Conservation (phyloP, 164 flowering plant genomes). For the Magnolia sinica region DNA sequence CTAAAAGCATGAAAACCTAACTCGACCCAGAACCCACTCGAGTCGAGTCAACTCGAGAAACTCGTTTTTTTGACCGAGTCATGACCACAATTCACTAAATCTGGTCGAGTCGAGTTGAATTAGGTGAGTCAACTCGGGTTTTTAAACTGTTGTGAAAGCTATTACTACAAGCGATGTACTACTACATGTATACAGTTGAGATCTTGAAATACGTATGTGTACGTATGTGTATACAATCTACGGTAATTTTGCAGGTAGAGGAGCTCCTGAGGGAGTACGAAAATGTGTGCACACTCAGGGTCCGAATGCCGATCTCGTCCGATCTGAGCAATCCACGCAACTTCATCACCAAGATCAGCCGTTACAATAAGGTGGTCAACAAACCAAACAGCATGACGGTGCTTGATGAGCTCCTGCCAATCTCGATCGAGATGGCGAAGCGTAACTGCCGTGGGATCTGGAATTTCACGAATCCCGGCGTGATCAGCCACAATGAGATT, state of each 20-base stretch:
- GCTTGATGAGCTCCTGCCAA: slow-evolving; percentile 28
- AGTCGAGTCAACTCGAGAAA: no score
- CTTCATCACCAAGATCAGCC: slow-evolving; percentile 27
- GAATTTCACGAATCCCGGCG: slow-evolving; percentile 31
- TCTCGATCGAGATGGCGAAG: slow-evolving; percentile 33
- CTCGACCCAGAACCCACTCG: no score
- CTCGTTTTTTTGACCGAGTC: no score
- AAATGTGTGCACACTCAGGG: slow-evolving; percentile 31
- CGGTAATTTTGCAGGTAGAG: slow-evolving; percentile 18
- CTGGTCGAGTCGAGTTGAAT: no score
- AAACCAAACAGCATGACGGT: slow-evolving; percentile 29
- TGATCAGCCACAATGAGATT: slow-evolving; percentile 28
- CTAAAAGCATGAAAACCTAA: no score
- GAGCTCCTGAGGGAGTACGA: slow-evolving; percentile 26
- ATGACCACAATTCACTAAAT: no score
- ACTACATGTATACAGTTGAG: background rate
- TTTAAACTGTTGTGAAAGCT: background rate
- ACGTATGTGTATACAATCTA: background rate
- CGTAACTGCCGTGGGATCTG: slow-evolving; percentile 24
- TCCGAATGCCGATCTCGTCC: slow-evolving; percentile 31
- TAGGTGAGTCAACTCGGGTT: background rate
- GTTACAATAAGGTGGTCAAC: slow-evolving; percentile 25
- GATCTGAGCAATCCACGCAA: slow-evolving; percentile 27
- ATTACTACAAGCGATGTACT: background rate
- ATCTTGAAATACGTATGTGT: background rate